Conservation (phyloP, 805 yeast species). For the Yamadazyma endophytica region DNA sequence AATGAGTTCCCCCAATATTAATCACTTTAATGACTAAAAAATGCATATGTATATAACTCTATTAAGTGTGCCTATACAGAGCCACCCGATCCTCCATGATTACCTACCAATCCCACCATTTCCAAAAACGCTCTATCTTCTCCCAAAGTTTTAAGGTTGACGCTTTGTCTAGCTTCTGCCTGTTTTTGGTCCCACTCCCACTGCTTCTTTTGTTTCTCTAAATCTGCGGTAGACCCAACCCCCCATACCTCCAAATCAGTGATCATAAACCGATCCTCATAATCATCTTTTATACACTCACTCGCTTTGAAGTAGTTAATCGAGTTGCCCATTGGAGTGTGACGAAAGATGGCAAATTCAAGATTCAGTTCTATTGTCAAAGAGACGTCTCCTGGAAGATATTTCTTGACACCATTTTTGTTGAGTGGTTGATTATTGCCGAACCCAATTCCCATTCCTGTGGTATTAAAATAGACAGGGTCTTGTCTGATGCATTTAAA, state of each 20-base stretch:
- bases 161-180: slow-evolving; percentile 70
- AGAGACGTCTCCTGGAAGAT: slow-evolving; percentile 72
- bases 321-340: slow-evolving; percentile 34
- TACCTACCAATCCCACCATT: slow-evolving; percentile 66
- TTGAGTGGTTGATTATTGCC: slow-evolving; percentile 66
- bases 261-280: slow-evolving; percentile 68
- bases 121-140: slow-evolving; percentile 86
- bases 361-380: slow-evolving; percentile 71
- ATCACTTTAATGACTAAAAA: background rate
- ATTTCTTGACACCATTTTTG: slow-evolving; percentile 42
- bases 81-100: slow-evolving; percentile 41
- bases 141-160: slow-evolving; percentile 61
- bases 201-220: slow-evolving; percentile 67
- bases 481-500: slow-evolving; percentile 30
- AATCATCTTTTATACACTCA: slow-evolving; percentile 22
- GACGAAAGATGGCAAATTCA: slow-evolving; percentile 79
- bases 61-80: slow-evolving; percentile 27
- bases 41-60: background rate
- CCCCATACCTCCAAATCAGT: slow-evolving; percentile 91
- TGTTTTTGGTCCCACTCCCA: slow-evolving; percentile 94
- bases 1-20: no score
- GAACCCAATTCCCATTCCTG: slow-evolving; percentile 80
- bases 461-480: slow-evolving; percentile 62
- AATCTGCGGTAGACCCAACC: slow-evolving; percentile 72
- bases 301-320: slow-evolving; percentile 24